Percentiles rank a stretch among this genome's conserved stretches.
Conservation (phyloP, 768 basidiomycete species). For the Symmetrospora coprosmae region DNA sequence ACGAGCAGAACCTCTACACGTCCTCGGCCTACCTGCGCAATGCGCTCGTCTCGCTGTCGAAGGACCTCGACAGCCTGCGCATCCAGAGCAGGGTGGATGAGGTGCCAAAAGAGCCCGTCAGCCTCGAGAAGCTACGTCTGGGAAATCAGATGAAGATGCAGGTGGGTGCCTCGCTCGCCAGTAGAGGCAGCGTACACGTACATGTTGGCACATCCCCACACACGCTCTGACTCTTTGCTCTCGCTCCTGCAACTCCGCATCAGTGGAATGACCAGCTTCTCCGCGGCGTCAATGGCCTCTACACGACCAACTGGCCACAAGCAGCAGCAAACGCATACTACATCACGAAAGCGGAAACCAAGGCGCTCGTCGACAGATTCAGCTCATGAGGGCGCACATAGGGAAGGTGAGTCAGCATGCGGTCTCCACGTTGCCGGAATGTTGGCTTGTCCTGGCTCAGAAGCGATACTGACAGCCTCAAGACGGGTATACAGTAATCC, state of each 20-base stretch:
- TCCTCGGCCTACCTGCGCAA: constrained; percentile 8
- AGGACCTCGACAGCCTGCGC: constrained; percentile 8
- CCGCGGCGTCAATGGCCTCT: background rate
- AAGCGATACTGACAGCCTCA: too few species aligned
- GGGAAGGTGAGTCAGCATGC: too few species aligned
- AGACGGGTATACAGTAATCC: too few species aligned
- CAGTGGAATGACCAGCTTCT: constrained; percentile 20
- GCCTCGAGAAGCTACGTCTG: background rate
- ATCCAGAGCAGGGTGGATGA: background rate
- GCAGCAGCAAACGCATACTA: background rate
- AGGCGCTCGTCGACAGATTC: background rate
- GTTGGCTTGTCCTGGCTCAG: too few species aligned
- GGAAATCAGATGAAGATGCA: constrained; percentile 1
- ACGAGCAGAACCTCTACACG: constrained; percentile 7
- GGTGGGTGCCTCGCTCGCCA: background rate
- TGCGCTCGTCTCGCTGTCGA: background rate
- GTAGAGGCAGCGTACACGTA: background rate
- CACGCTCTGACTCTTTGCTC: too few species aligned
- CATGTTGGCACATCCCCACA: too few species aligned
- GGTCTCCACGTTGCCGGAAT: too few species aligned
- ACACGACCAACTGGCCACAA: background rate
- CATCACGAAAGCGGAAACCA: background rate
- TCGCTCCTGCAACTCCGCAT: too few species aligned
- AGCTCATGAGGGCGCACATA: too few species aligned
- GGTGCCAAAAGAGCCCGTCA: background rate